These are phyloP conservation scores for Trichophyton schoenleinii DNA, from an alignment of 2,329 filamentous ascomycete genomes.

Conservation along the genomic window DNA sequence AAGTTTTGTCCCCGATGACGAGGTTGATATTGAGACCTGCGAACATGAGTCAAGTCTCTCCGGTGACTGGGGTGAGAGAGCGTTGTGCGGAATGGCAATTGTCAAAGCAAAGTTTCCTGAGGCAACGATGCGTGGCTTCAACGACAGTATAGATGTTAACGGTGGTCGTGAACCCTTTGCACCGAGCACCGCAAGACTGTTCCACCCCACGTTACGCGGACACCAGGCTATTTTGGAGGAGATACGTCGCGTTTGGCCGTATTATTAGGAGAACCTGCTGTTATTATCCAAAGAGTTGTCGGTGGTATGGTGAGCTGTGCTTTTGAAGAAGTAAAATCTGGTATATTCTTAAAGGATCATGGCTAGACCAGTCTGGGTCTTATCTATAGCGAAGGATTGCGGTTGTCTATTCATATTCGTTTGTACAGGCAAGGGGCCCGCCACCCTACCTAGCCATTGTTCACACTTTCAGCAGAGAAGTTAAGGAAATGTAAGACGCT, in stretches of 20 bases:
- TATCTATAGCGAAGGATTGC: background rate
- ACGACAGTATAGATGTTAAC: background rate
- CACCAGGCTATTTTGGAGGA: constrained; percentile 17
- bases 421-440: background rate
- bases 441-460: background rate
- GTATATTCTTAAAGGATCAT: background rate
- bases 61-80: constrained; percentile 9
- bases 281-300: background rate
- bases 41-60: background rate
- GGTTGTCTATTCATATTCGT: background rate
- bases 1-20: constrained; percentile 3
- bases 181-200: constrained; percentile 13
- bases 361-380: background rate
- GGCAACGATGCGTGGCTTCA: background rate
- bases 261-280: background rate
- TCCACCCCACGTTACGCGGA: constrained; percentile 18
- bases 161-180: constrained; percentile 2
- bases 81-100: constrained; percentile 9
- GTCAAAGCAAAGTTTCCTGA: constrained; percentile 6
- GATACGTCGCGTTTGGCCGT: constrained; percentile 11
- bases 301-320: background rate
- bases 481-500: background rate
- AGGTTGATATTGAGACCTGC: constrained; percentile 7
- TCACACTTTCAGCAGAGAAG: background rate
- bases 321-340: background rate